Conservation (phyloP, 768 basidiomycete genomes). For the Tulasnella sp. region DNA sequence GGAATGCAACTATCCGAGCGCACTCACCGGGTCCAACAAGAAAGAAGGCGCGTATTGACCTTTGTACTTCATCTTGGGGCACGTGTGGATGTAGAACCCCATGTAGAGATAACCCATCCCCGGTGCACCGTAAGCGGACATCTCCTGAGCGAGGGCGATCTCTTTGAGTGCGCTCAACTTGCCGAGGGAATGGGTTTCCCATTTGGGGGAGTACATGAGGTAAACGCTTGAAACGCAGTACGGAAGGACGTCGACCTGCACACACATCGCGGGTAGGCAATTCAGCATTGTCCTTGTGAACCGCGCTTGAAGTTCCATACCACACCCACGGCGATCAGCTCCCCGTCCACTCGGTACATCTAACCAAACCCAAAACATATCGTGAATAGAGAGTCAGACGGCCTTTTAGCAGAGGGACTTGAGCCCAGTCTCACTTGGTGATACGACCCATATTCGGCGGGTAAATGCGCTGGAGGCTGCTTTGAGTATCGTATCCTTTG, state of each 20-base stretch:
- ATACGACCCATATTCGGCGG: slow-evolving; percentile 77
- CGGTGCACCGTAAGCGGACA: slow-evolving; percentile 53
- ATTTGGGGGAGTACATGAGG: slow-evolving; percentile 74
- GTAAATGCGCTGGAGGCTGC: slow-evolving; percentile 43
- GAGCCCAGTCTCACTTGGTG: slow-evolving; percentile 41
- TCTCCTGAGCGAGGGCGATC: slow-evolving; percentile 59
- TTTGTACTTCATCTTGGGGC: slow-evolving; percentile 94
- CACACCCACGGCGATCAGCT: slow-evolving; percentile 75
- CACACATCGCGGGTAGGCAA: neutral
- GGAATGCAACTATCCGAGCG: neutral
- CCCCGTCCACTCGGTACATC: slow-evolving; percentile 68
- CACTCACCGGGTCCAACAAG: slow-evolving; percentile 68
- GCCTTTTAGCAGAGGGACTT: neutral
- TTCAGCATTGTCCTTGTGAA: neutral
- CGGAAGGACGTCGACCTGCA: slow-evolving; percentile 70
- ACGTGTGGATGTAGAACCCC: slow-evolving; percentile 90
- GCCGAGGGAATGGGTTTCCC: slow-evolving; percentile 61
- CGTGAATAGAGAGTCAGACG: neutral
- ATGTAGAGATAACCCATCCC: slow-evolving; percentile 68
- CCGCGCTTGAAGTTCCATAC: neutral
- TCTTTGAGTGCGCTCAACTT: slow-evolving; percentile 88
- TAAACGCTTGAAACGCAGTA: slow-evolving; percentile 65
- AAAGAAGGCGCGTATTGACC: slow-evolving; percentile 85
- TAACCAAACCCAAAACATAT: neutral
- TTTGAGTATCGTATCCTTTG: slow-evolving; percentile 48